A percentile compares a stretch with the other conserved stretches of the same genome.
These are phyloP conservation scores for Phaeosphaeria sp. DNA, from an alignment of 2,329 filamentous ascomycete genomes.

Conservation along the genomic window DNA sequence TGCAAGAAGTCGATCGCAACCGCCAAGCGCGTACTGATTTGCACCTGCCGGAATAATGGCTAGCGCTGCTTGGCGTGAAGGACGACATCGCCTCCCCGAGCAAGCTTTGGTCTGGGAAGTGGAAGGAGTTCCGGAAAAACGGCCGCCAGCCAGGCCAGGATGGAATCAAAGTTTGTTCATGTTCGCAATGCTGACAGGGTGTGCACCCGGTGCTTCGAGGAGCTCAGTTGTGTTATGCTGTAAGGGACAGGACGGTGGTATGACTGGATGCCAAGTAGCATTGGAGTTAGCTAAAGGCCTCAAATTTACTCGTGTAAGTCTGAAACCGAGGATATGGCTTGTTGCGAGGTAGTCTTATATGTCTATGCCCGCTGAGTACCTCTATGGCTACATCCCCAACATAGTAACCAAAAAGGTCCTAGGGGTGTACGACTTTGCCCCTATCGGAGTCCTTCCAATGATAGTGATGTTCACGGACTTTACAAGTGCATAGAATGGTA, in stretches of 20 bases:
- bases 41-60: constrained; percentile 39
- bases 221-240: not conserved
- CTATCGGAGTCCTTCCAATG: not conserved
- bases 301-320: too few species aligned
- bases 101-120: not conserved
- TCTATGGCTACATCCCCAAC: not conserved
- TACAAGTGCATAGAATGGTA: not conserved
- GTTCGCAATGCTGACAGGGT: not conserved
- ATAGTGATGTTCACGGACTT: not conserved
- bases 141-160: not conserved
- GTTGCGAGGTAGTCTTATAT: not conserved
- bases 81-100: constrained; percentile 6
- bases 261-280: too few species aligned
- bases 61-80: constrained; percentile 29
- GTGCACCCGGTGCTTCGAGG: not conserved
- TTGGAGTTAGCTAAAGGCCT: too few species aligned
- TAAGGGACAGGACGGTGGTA: not conserved
- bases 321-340: not conserved
- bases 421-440: not conserved
- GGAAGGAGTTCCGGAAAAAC: not conserved
- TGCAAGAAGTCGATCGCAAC: constrained; percentile 32
- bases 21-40: constrained; percentile 34
- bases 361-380: not conserved
- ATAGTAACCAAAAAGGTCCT: not conserved
- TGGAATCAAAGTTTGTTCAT: not conserved